Evolutionary conservation across 2,329 filamentous ascomycete species (phyloP).

Genomic region (Colletotrichum navitas): DNA sequence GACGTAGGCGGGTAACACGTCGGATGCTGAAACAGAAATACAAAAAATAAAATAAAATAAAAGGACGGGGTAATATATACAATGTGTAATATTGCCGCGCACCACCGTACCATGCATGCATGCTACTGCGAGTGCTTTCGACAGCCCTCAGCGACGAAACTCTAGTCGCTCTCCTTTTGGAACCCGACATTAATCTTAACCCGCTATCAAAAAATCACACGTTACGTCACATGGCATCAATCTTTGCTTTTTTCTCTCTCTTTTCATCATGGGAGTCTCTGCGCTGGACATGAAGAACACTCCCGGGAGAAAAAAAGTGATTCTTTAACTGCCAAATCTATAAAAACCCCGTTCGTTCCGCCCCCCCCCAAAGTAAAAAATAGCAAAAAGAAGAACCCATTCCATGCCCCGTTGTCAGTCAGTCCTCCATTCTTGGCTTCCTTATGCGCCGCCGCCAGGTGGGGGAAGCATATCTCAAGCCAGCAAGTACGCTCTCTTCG

Average conservation of each 20-base stretch:
- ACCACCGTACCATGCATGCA: neutral
- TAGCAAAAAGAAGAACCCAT: neutral
- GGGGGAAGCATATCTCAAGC: conserved; percentile 32
- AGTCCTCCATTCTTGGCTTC: conserved; percentile 16
- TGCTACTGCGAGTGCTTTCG: neutral
- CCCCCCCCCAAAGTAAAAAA: neutral
- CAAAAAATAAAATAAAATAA: neutral
- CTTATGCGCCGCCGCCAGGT: conserved; percentile 11
- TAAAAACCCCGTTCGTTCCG: neutral
- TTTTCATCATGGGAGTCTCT: neutral
- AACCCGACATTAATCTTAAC: neutral
- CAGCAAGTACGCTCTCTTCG: conserved; percentile 41
- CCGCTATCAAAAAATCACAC: neutral
- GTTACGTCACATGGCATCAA: neutral
- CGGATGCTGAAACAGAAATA: too few relatives aligned
- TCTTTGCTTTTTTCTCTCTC: neutral
- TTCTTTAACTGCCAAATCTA: conserved; percentile 21
- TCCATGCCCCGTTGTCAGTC: conserved; percentile 7
- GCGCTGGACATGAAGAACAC: neutral
- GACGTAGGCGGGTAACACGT: neutral
- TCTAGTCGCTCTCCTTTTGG: too few relatives aligned
- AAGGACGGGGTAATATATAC: too few relatives aligned
- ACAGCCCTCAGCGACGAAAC: neutral
- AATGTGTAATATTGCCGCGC: too few relatives aligned
- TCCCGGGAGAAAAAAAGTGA: neutral